These are phyloP conservation scores for Lotus japonicus DNA, from an alignment of 306 rosid genomes.

Conservation along the genomic window DNA sequence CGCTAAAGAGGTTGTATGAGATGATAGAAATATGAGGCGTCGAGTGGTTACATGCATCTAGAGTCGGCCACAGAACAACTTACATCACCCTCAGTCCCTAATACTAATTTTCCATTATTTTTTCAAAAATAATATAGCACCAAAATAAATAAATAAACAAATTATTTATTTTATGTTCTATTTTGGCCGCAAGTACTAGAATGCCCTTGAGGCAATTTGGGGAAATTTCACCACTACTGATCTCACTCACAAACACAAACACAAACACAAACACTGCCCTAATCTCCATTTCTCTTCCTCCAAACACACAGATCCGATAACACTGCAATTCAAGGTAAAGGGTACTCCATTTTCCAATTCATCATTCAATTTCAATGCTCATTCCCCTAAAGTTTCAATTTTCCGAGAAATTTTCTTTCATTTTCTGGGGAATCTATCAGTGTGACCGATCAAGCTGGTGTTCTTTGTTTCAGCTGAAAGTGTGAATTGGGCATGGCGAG, in stretches of 20 bases:
- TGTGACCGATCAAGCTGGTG: no score
- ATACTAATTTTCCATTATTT: no score
- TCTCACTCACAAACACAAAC: background rate
- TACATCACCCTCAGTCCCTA: no score
- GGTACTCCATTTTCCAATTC: background rate
- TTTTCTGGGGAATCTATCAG: constrained; percentile 22
- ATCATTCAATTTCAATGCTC: background rate
- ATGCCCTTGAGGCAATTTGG: background rate
- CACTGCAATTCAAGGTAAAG: constrained; percentile 17
- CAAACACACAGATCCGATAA: background rate
- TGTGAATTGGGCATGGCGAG: constrained; percentile 55
- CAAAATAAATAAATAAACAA: no score
- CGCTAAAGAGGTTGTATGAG: no score
- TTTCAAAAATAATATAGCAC: no score
- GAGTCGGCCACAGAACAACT: no score
- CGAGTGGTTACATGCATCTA: no score
- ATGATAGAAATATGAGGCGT: no score
- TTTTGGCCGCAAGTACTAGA: background rate
- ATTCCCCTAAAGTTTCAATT: background rate
- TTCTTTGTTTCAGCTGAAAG: background rate
- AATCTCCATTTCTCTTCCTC: background rate
- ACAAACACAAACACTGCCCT: constrained; percentile 9
- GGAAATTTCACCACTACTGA: no score
- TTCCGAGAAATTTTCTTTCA: background rate
- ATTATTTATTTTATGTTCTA: background rate